Evolutionary conservation across 2,329 filamentous ascomycete species (phyloP), one percentile per base, ranked within the genome.

Genomic region (Pseudopithomyces maydicus): DNA sequence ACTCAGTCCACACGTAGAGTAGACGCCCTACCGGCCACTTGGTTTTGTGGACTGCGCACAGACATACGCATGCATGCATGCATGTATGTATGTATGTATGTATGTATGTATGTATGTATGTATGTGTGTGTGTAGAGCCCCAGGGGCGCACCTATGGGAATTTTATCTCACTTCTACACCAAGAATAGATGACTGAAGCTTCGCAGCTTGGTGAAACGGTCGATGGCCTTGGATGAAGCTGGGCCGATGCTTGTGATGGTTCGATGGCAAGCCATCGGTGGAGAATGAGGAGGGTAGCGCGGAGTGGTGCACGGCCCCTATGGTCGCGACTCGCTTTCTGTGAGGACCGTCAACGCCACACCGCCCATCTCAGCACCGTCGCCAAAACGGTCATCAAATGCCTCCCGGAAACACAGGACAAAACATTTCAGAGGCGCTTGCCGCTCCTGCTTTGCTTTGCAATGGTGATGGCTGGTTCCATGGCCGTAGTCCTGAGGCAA

Each of bases 401-500:
- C 19, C 26, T 17, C 17, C 38, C 38, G 38, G 48, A 51, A 42
- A 51, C 48, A 33, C 47, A 8, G 23, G 19, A 15, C 45, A 36
- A 42, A 51, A 51, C 48, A 51, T 33, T 14, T 7, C 23, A 26
- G 42, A 38, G 33, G 48, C 48, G 33, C 11, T n/a, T 17, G 42
- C 3, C 17, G 48, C 48, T 51, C n/a, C n/a, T 22, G 2, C 48
- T 42, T 20, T 39, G 35, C 22, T 32, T 17, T 43, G 20, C 48
- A 23, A 51, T 33, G 38, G 26, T 26, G 42, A 39, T 29, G 36
- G 48, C 48, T 8, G 38, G 26, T 51, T 51, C 48, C 48, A 17
- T 42, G 33, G 36, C 48, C 49, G 46, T 29, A 32, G 29, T 39
- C 57, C 57, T 59, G 57, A 59, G 57, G 57, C 57, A 59, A 26